Conservation (phyloP, 108 stramenopile genomes). For the Conticribra weissflogii region DNA sequence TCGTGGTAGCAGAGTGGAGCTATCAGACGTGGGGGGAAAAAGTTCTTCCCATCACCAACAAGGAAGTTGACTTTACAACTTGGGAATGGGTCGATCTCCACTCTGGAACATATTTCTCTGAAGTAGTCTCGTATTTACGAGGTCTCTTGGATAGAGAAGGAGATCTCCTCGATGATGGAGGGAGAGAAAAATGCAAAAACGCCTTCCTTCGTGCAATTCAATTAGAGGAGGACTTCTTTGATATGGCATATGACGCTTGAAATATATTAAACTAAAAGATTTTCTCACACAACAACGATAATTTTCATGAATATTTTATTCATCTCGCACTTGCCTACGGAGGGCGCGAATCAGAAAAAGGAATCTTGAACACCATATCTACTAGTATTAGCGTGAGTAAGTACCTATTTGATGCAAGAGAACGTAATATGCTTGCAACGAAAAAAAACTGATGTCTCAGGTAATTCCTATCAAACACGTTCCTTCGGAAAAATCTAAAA, state of each 20-base stretch:
- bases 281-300: too few species aligned
- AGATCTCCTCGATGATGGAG: constrained; percentile 34
- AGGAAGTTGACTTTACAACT: constrained; percentile 49
- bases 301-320: too few species aligned
- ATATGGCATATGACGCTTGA: constrained; percentile 54
- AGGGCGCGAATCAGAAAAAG: too few species aligned
- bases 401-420: too few species aligned
- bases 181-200: constrained; percentile 28
- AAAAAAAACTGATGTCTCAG: too few species aligned
- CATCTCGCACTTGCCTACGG: too few species aligned
- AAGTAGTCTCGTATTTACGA: constrained; percentile 63
- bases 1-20: constrained; percentile 75
- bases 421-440: too few species aligned
- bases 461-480: too few species aligned
- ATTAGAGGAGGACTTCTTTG: constrained; percentile 74
- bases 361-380: too few species aligned
- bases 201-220: constrained; percentile 65
- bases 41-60: constrained; percentile 42
- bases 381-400: too few species aligned
- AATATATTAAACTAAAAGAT: background rate
- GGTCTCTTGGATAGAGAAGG: constrained; percentile 65
- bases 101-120: constrained; percentile 56
- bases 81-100: constrained; percentile 80
- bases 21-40: constrained; percentile 69
- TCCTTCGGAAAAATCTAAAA: too few species aligned